These are phyloP conservation scores for Colletotrichum karsti DNA, from an alignment of 2,329 filamentous ascomycete species.

Conservation along the genomic window DNA sequence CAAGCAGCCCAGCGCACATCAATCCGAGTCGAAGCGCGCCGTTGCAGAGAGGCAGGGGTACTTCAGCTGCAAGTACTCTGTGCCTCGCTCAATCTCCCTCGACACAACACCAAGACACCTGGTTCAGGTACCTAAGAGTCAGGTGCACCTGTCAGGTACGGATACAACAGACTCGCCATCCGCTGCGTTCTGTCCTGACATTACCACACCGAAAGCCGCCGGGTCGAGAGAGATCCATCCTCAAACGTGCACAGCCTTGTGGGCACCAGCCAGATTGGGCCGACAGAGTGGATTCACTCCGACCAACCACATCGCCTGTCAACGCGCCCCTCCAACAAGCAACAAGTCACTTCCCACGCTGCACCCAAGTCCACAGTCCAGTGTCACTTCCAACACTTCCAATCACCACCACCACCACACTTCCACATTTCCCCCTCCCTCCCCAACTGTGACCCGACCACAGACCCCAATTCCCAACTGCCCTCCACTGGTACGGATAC, in stretches of 20 bases:
- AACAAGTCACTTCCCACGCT: not conserved
- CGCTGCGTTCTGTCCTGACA: not conserved
- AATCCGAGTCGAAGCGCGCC: slow-evolving; percentile 24
- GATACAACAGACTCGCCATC: not conserved
- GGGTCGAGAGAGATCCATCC: slow-evolving; percentile 24
- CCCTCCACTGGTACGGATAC: no score
- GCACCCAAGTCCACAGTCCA: not conserved
- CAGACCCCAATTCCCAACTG: slow-evolving; percentile 11
- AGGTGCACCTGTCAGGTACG: slow-evolving; percentile 1
- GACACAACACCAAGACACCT: not conserved
- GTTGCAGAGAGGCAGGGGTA: slow-evolving; percentile 12
- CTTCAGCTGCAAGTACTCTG: not conserved
- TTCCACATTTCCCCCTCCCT: not conserved
- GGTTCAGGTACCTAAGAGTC: not conserved
- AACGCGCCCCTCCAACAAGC: no score
- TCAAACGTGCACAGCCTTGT: slow-evolving; percentile 34
- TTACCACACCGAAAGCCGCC: slow-evolving; percentile 7
- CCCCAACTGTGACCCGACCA: slow-evolving; percentile 8
- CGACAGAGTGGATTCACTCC: not conserved
- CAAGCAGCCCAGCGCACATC: slow-evolving; percentile 15
- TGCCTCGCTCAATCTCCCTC: not conserved
- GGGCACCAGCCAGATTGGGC: slow-evolving; percentile 26
- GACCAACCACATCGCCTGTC: slow-evolving; percentile 10
- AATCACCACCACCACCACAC: not conserved
- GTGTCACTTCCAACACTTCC: not conserved